phyloP scores from a whole-genome alignment of 805 yeast species.

The Yarrowia deformans region DNA sequence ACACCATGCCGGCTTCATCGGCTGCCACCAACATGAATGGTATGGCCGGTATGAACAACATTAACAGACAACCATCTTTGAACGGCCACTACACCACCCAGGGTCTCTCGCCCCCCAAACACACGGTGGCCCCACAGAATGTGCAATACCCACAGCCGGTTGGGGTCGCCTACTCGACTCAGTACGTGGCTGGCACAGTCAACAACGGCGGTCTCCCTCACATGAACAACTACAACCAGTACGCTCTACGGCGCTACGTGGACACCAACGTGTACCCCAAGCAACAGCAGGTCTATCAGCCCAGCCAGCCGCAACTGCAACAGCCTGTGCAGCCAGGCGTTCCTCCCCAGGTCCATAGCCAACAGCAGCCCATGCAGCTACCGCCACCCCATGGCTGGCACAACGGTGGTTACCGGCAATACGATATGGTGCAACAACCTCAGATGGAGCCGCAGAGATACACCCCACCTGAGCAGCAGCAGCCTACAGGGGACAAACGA shows the following conservation, averaged over 20 bases:
- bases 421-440: slow-evolving; percentile 24
- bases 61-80: slow-evolving; percentile 10
- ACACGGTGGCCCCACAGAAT: slow-evolving; percentile 25
- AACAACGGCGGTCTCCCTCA: slow-evolving; percentile 24
- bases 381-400: slow-evolving; percentile 37
- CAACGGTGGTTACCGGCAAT: slow-evolving; percentile 12
- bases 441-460: slow-evolving; percentile 31
- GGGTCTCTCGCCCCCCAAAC: slow-evolving; percentile 39
- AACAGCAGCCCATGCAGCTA: slow-evolving; percentile 34
- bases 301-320: slow-evolving; percentile 28
- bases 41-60: slow-evolving; percentile 14
- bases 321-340: slow-evolving; percentile 28
- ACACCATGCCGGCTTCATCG: slow-evolving; percentile 21
- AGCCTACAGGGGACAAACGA: slow-evolving; percentile 38
- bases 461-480: slow-evolving; percentile 35
- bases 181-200: slow-evolving; percentile 23
- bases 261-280: slow-evolving; percentile 23
- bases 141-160: slow-evolving; percentile 37
- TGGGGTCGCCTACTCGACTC: slow-evolving; percentile 5
- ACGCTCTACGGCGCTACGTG: slow-evolving; percentile 20
- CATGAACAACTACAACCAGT: slow-evolving; percentile 39
- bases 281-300: slow-evolving; percentile 21
- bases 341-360: slow-evolving; percentile 31
- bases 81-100: slow-evolving; percentile 27
- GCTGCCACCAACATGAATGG: slow-evolving; percentile 18